These are phyloP conservation scores for Barbarea vulgaris DNA, from an alignment of 345 rosid species.

Conservation along the genomic window DNA sequence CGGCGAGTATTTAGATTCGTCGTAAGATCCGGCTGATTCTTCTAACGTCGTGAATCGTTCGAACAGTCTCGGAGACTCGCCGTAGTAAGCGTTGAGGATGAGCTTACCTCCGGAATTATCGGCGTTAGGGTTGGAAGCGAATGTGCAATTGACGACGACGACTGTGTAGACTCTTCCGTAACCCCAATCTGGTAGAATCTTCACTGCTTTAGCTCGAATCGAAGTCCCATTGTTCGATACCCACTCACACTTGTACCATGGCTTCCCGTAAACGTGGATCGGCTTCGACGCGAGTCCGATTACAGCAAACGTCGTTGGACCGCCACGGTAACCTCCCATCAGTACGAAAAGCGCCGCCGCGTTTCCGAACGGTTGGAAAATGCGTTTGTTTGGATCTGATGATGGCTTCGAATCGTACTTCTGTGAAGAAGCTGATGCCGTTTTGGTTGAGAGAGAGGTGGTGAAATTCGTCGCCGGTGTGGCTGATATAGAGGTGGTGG, in stretches of 20 bases:
- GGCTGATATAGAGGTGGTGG: neutral
- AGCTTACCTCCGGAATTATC: constrained; percentile 76
- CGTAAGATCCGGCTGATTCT: constrained; percentile 62
- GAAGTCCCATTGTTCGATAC: constrained; percentile 59
- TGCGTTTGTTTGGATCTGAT: constrained; percentile 65
- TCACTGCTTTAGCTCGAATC: constrained; percentile 61
- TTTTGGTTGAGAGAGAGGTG: constrained; percentile 24
- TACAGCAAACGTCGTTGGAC: constrained; percentile 66
- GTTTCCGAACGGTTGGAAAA: constrained; percentile 69
- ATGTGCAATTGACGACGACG: constrained; percentile 75
- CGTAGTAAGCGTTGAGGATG: constrained; percentile 66
- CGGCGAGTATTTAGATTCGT: constrained; percentile 52
- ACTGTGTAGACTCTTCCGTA: constrained; percentile 87
- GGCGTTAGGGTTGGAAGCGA: constrained; percentile 55
- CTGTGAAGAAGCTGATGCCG: constrained; percentile 8
- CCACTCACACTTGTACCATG: constrained; percentile 93
- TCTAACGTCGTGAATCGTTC: constrained; percentile 64
- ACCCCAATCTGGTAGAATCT: constrained; percentile 89
- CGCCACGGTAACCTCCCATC: constrained; percentile 94
- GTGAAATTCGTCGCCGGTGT: neutral
- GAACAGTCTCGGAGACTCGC: constrained; percentile 48
- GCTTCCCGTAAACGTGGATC: constrained; percentile 62
- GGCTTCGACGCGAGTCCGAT: constrained; percentile 90
- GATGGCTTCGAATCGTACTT: constrained; percentile 40
- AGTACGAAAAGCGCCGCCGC: constrained; percentile 83